Evolutionary conservation across 495 filamentous ascomycete species (phyloP).

Genomic region (Trichoderma parareesei): DNA sequence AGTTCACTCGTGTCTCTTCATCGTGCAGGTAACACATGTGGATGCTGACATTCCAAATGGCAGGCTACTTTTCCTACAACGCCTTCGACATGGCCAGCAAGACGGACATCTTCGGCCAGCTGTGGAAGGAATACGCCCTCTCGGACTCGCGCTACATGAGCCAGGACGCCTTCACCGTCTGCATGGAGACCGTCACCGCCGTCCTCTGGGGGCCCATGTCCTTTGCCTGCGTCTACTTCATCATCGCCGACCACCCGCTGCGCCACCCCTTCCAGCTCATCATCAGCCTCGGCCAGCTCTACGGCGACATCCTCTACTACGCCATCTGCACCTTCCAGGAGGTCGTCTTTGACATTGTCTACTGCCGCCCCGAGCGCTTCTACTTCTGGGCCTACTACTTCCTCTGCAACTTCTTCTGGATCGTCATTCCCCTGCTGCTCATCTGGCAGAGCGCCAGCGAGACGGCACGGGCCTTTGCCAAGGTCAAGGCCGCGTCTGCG

Average conservation of each 20-base stretch:
- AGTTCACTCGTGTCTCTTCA: not conserved
- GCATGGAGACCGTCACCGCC: conserved; percentile 49
- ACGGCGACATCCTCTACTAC: conserved; percentile 51
- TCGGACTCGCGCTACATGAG: conserved; percentile 52
- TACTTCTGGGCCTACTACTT: conserved; percentile 53
- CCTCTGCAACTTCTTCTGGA: conserved; percentile 49
- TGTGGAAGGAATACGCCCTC: conserved; percentile 56
- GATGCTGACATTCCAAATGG: not conserved
- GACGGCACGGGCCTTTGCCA: conserved; percentile 12
- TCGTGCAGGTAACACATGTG: no score
- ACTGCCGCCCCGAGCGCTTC: conserved; percentile 43
- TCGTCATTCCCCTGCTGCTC: conserved; percentile 37
- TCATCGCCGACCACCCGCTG: conserved; percentile 37
- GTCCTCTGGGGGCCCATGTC: conserved; percentile 50
- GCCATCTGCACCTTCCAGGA: conserved; percentile 44
- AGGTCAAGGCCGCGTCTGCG: conserved; percentile 9
- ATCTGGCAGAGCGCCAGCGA: conserved; percentile 10
- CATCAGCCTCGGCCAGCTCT: conserved; percentile 48
- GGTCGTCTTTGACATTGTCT: conserved; percentile 29
- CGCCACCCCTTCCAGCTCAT: conserved; percentile 46
- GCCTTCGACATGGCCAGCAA: conserved; percentile 32
- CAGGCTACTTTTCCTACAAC: conserved; percentile 42
- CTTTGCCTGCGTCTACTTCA: conserved; percentile 37
- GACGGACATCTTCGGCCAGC: conserved; percentile 45
- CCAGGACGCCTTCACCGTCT: conserved; percentile 43